Evolutionary conservation across 2,329 filamentous ascomycete species (phyloP).

Genomic region (Diaporthe citriasiana): DNA sequence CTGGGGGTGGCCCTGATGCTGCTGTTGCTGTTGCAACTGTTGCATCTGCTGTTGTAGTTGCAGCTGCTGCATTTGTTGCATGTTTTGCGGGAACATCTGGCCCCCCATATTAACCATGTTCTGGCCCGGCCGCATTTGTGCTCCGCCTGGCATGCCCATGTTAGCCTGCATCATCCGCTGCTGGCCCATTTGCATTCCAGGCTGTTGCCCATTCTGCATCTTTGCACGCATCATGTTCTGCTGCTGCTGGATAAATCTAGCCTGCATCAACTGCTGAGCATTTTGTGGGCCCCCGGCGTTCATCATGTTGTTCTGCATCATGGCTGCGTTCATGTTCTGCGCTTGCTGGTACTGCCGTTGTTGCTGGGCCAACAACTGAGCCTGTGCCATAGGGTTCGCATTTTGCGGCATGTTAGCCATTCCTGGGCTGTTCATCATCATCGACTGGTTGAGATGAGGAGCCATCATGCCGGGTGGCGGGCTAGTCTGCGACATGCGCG

Average conservation of each 20-base stretch:
- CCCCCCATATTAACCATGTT: conserved; percentile 48
- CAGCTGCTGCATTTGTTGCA: conserved; percentile 47
- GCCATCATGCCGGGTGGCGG: conserved; percentile 72
- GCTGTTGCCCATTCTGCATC: conserved; percentile 49
- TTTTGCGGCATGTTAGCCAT: conserved; percentile 57
- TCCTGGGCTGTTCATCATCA: conserved; percentile 67
- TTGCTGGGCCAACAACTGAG: conserved; percentile 55
- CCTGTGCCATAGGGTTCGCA: conserved; percentile 56
- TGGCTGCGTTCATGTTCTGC: conserved; percentile 53
- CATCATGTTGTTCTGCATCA: conserved; percentile 57
- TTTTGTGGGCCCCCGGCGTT: conserved; percentile 56
- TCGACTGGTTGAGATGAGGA: conserved; percentile 66
- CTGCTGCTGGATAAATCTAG: conserved; percentile 54
- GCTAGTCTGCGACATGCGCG: conserved; percentile 74
- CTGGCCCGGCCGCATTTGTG: conserved; percentile 44
- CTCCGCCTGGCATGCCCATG: conserved; percentile 44
- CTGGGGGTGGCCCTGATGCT: conserved; percentile 47
- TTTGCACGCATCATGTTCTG: conserved; percentile 52
- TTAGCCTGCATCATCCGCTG: conserved; percentile 54
- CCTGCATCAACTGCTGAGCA: conserved; percentile 51
- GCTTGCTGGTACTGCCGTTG: conserved; percentile 63
- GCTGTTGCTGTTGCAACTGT: conserved; percentile 51
- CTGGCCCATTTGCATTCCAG: conserved; percentile 40
- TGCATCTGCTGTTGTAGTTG: conserved; percentile 49
- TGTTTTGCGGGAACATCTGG: conserved; percentile 42